These are phyloP conservation scores for Abrus precatorius DNA, from an alignment of 306 rosid species.

Conservation along the genomic window DNA sequence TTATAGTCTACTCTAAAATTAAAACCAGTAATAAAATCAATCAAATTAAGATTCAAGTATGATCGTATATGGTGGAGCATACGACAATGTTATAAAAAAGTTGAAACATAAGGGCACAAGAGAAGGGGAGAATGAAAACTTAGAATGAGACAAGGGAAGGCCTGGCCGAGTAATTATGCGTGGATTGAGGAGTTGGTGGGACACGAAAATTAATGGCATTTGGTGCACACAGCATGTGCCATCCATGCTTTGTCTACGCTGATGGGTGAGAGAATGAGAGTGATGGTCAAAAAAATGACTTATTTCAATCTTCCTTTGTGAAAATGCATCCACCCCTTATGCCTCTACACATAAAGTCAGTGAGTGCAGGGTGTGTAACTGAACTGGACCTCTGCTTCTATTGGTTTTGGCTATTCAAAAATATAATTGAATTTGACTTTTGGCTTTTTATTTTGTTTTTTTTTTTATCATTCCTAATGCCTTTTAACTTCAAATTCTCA, in stretches of 20 bases:
- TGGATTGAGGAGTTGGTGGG: slow-evolving; percentile 83
- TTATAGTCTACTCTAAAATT: slow-evolving; percentile 4
- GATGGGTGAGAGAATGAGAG: not conserved
- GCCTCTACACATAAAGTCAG: not conserved
- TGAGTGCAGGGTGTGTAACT: not conserved
- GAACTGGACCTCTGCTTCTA: not conserved
- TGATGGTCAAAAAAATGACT: not conserved
- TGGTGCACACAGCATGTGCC: slow-evolving; percentile 64
- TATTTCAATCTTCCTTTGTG: not conserved
- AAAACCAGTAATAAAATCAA: slow-evolving; percentile 21
- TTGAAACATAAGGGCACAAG: slow-evolving; percentile 31
- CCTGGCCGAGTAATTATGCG: slow-evolving; percentile 64
- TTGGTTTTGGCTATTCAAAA: not conserved
- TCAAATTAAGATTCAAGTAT: not conserved
- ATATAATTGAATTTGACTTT: not conserved
- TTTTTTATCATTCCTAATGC: not conserved
- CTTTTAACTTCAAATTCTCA: not conserved
- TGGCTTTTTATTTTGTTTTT: no score
- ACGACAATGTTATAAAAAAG: slow-evolving; percentile 33
- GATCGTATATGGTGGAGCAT: slow-evolving; percentile 18
- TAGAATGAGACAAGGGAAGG: slow-evolving; percentile 33
- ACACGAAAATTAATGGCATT: slow-evolving; percentile 54
- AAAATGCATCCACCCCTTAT: not conserved
- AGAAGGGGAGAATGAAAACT: not conserved
- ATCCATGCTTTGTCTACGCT: slow-evolving; percentile 48